phyloP scores from a whole-genome alignment of 257 asterid genomes.

The Petunia secreta region DNA sequence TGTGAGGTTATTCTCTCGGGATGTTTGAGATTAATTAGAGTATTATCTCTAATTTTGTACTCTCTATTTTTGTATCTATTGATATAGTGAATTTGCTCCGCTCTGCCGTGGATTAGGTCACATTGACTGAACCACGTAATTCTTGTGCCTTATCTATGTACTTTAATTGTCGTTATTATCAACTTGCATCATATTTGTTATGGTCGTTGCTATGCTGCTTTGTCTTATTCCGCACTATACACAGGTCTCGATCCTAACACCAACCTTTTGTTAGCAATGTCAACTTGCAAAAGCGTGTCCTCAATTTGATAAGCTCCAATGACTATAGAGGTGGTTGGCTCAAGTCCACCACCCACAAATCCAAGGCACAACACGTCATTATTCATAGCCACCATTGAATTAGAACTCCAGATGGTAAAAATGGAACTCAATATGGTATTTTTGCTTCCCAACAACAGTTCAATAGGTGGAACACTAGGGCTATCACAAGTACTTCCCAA shows the following conservation, averaged over 20 bases:
- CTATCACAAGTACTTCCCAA: constrained; percentile 38
- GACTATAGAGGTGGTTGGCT: constrained; percentile 33
- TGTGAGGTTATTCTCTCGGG: too few species aligned
- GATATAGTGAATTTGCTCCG: too few species aligned
- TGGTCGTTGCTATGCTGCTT: too few species aligned
- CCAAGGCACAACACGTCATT: constrained; percentile 26
- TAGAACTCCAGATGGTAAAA: constrained; percentile 24
- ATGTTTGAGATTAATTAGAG: too few species aligned
- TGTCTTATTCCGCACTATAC: too few species aligned
- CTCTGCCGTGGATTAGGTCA: too few species aligned
- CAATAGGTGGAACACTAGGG: constrained; percentile 50
- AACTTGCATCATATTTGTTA: too few species aligned
- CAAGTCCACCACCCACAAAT: constrained; percentile 28
- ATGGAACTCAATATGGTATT: neutral
- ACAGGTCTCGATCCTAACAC: neutral
- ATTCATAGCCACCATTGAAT: constrained; percentile 29
- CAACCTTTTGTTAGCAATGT: constrained; percentile 45
- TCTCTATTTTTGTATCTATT: too few species aligned
- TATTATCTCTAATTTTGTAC: too few species aligned
- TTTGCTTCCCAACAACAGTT: constrained; percentile 44
- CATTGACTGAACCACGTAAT: too few species aligned
- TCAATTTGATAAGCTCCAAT: constrained; percentile 56
- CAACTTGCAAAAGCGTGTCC: constrained; percentile 55
- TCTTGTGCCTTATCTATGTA: too few species aligned
- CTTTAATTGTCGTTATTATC: too few species aligned